Evolutionary conservation across 1,284 basidiomycete genomes (phyloP).

Genomic region (Boletus smithii): DNA sequence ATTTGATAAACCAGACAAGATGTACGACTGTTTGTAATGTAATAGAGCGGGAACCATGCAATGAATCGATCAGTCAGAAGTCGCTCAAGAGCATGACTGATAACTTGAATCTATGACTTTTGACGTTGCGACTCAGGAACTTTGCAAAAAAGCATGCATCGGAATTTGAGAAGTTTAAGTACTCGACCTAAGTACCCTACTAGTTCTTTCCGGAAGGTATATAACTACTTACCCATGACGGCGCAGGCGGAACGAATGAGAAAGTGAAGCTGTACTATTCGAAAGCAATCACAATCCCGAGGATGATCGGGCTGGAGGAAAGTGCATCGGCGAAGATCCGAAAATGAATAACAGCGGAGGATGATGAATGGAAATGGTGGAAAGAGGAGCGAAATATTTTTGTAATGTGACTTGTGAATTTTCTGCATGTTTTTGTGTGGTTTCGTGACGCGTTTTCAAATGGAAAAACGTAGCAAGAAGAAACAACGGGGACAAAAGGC

Average conservation of each 20-base stretch:
- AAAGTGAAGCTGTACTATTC: conserved; percentile 23
- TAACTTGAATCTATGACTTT: neutral
- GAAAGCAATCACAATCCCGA: conserved; percentile 18
- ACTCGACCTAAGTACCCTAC: conserved; percentile 24
- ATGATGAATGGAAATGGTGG: conserved; percentile 18
- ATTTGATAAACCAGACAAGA: conserved; percentile 35
- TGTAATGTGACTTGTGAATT: conserved; percentile 38
- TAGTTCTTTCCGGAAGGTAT: conserved; percentile 21
- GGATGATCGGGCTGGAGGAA: conserved; percentile 4
- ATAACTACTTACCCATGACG: conserved; percentile 46
- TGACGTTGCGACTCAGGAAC: neutral
- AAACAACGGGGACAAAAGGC: conserved; percentile 32
- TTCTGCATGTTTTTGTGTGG: conserved; percentile 48
- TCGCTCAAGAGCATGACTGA: neutral
- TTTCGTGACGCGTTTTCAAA: conserved; percentile 38
- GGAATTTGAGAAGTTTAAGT: conserved; percentile 12
- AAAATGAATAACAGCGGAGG: conserved; percentile 24
- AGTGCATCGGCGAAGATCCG: conserved; percentile 27
- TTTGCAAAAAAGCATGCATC: conserved; percentile 5
- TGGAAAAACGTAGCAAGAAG: conserved; percentile 37
- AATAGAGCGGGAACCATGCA: neutral
- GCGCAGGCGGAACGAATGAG: conserved; percentile 25
- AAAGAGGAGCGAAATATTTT: conserved; percentile 41
- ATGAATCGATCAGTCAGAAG: neutral
- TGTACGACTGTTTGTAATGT: conserved; percentile 7